phyloP scores from a whole-genome alignment of 2,329 filamentous ascomycete species.

The Botrytis porri region DNA sequence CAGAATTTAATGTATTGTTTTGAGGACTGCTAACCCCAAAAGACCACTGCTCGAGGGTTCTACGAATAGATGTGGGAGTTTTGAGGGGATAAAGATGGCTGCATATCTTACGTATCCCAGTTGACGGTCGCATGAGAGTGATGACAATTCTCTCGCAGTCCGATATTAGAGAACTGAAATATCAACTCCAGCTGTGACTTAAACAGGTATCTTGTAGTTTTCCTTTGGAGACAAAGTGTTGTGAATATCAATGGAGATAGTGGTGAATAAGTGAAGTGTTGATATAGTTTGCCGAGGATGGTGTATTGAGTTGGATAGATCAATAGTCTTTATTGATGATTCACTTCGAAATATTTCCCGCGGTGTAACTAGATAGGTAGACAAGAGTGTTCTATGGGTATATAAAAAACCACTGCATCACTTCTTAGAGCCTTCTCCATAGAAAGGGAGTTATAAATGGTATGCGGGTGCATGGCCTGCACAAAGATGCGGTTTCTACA shows the following conservation, averaged over 20 bases:
- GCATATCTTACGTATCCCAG: background rate
- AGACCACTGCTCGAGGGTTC: no score
- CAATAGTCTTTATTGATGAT: background rate
- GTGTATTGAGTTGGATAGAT: fast-evolving
- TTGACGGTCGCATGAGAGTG: no score
- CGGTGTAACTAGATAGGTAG: background rate
- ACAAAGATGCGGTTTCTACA: background rate
- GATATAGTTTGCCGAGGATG: background rate
- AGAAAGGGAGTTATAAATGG: fast-evolving
- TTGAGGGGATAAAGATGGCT: background rate
- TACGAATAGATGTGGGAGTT: no score
- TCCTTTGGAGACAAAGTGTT: fast-evolving
- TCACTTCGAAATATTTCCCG: background rate
- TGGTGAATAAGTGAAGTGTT: background rate
- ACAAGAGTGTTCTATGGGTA: fast-evolving
- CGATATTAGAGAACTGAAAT: background rate
- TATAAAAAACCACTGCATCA: background rate
- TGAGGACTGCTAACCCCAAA: background rate
- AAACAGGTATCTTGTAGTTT: background rate
- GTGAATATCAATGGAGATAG: fast-evolving
- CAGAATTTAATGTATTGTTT: background rate
- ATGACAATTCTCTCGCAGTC: fast-evolving
- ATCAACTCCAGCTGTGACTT: fast-evolving
- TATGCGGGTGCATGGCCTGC: fast-evolving
- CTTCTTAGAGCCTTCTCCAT: background rate